Evolutionary conservation across 129 eudicot genomes (phyloP).

Genomic region (Silybum marianum): DNA sequence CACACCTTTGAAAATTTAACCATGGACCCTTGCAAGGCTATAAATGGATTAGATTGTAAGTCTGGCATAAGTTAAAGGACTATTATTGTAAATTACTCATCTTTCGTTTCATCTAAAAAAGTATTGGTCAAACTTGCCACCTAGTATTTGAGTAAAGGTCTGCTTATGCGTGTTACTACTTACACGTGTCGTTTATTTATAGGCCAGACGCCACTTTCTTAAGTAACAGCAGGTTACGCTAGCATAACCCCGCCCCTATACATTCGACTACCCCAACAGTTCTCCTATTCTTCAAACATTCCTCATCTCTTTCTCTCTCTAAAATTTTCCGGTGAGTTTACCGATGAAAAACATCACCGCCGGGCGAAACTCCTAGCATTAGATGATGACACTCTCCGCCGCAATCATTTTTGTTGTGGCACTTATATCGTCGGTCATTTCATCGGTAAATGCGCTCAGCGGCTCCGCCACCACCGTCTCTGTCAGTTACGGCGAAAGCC

Average conservation of each 20-base stretch:
- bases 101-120: neutral
- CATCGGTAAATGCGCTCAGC: conserved; percentile 27
- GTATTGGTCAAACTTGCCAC: conserved; percentile 31
- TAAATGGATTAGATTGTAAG: neutral
- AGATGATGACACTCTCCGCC: conserved; percentile 21
- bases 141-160: neutral
- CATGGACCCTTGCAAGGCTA: neutral
- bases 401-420: conserved; percentile 14
- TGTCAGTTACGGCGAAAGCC: conserved; percentile 33
- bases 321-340: neutral
- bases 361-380: conserved; percentile 10
- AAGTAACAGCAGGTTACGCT: conserved; percentile 18
- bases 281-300: conserved; percentile 6
- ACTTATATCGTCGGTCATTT: neutral
- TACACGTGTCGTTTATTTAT: conserved; percentile 16
- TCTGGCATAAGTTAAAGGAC: conserved; percentile 4
- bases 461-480: conserved; percentile 55
- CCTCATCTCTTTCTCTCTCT: neutral
- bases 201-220: conserved; percentile 2
- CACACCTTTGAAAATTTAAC: conserved; percentile 11
- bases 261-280: conserved; percentile 21
- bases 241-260: conserved; percentile 13
- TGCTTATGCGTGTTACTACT: neutral
- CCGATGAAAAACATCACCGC: conserved; percentile 35
- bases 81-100: neutral